These are phyloP conservation scores for Citrus unshiu DNA, from an alignment of 345 rosid species.

Conservation along the genomic window DNA sequence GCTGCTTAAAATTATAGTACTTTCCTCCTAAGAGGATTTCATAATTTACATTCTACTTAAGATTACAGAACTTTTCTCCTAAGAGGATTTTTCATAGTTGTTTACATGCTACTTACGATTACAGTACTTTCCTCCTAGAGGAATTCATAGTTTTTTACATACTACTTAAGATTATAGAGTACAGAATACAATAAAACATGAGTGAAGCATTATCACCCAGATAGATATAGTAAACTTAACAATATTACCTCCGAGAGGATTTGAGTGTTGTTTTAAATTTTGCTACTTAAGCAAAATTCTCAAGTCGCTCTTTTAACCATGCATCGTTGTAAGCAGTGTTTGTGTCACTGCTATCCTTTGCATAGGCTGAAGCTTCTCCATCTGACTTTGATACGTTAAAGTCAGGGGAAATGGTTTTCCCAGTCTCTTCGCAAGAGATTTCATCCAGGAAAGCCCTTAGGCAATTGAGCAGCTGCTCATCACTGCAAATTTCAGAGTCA, in stretches of 20 bases:
- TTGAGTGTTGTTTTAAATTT: neutral
- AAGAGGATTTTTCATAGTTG: too few species aligned
- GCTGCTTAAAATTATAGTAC: too few species aligned
- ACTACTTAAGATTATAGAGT: too few species aligned
- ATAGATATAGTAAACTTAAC: neutral
- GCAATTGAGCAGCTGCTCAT: neutral
- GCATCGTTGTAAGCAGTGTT: neutral
- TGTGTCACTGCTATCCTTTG: neutral
- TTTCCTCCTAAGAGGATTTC: too few species aligned
- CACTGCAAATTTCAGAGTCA: too few species aligned
- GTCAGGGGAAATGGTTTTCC: neutral
- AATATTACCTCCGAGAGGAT: neutral
- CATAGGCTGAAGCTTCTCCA: neutral
- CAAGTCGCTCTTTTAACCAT: too few species aligned
- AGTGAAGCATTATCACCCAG: neutral
- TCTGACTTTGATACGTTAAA: neutral
- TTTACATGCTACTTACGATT: too few species aligned
- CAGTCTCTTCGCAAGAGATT: neutral
- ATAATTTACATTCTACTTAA: too few species aligned
- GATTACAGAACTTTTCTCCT: too few species aligned
- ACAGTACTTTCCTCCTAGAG: too few species aligned
- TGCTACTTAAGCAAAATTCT: neutral
- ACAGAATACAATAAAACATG: neutral
- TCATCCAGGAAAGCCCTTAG: neutral
- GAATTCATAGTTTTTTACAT: too few species aligned